Conservation (phyloP, 305 asterid genomes). For the Fraxinus baroniana region DNA sequence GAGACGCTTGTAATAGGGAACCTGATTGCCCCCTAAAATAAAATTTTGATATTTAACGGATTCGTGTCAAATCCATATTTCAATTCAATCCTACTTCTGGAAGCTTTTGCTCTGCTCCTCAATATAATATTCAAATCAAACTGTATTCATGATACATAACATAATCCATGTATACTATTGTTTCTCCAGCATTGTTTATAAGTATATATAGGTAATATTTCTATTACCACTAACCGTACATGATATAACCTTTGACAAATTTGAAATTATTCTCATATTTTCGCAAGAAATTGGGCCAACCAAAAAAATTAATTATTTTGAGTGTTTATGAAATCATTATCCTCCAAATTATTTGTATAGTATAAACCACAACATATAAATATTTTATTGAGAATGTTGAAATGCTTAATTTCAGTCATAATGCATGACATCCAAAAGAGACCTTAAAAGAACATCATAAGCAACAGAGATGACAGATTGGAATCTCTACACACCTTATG, state of each 20-base stretch:
- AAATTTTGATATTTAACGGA: too few species aligned
- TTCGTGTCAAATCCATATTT: too few species aligned
- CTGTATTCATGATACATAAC: background rate
- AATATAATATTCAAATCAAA: background rate
- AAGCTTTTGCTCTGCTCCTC: background rate
- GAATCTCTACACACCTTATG: background rate
- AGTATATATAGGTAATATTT: background rate
- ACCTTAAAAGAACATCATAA: background rate
- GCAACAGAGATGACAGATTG: background rate
- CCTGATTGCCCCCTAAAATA: background rate
- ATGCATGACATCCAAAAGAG: background rate
- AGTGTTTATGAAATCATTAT: background rate
- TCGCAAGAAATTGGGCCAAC: background rate
- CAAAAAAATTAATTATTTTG: background rate
- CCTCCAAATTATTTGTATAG: background rate
- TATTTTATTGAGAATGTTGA: background rate
- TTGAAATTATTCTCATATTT: background rate
- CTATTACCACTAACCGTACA: background rate
- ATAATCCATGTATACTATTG: background rate
- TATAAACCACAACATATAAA: background rate
- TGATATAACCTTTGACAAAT: background rate
- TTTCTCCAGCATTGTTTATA: background rate
- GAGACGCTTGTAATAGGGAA: background rate
- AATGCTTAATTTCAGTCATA: background rate
- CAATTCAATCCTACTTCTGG: background rate